Evolutionary conservation across 495 filamentous ascomycete species (phyloP).

Genomic region (Penicillium riverlandense): DNA sequence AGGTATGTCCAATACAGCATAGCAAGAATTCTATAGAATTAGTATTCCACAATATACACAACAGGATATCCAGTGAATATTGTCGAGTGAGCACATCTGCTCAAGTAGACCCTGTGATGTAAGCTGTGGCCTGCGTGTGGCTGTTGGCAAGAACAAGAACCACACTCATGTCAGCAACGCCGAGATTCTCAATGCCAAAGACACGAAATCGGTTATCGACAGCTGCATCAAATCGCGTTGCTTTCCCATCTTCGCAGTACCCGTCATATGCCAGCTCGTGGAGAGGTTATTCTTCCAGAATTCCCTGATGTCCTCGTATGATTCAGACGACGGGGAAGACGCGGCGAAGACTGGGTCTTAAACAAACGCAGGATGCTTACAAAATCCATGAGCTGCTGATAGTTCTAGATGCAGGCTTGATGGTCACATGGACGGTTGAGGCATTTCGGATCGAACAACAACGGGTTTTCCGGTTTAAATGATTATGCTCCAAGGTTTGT

Average conservation of each 20-base stretch:
- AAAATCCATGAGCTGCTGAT: constrained; percentile 39
- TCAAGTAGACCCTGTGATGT: constrained; percentile 24
- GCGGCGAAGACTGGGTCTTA: constrained; percentile 37
- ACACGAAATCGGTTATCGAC: constrained; percentile 52
- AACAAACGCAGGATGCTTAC: constrained; percentile 34
- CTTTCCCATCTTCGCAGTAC: constrained; percentile 57
- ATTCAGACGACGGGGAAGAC: constrained; percentile 37
- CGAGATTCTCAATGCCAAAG: constrained; percentile 46
- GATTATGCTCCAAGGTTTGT: too few species aligned
- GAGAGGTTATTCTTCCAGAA: constrained; percentile 30
- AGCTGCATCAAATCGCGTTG: constrained; percentile 36
- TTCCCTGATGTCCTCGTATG: constrained; percentile 50
- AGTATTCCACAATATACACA: too few species aligned
- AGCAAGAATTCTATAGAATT: too few species aligned
- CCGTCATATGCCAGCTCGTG: constrained; percentile 49
- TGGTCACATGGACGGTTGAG: constrained; percentile 51
- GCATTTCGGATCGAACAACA: constrained; percentile 51
- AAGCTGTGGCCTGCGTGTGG: constrained; percentile 33
- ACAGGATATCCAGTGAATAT: constrained; percentile 9
- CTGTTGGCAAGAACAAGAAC: constrained; percentile 48
- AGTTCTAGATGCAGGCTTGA: constrained; percentile 45
- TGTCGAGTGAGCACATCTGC: constrained; percentile 19
- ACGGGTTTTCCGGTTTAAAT: constrained; percentile 44
- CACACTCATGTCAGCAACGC: constrained; percentile 60
- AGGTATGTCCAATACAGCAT: too few species aligned